Conservation (phyloP, 805 yeast species). For the Kodamaea restingae region DNA sequence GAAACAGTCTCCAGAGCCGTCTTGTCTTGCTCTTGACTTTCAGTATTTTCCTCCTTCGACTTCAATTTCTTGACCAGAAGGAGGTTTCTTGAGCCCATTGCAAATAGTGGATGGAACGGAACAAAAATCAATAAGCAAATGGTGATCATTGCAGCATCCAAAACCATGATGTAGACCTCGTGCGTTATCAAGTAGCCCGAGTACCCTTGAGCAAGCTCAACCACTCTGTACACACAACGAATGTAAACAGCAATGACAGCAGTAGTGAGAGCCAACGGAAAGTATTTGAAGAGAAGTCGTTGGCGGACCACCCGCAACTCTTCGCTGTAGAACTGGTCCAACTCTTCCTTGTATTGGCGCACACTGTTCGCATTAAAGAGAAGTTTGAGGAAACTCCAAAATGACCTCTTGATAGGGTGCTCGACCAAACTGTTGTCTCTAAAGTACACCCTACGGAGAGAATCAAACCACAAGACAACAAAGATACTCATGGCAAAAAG, state of each 20-base stretch:
- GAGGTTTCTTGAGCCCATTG: slow-evolving; percentile 26
- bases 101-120: slow-evolving; percentile 39
- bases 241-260: slow-evolving; percentile 33
- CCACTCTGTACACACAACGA: slow-evolving; percentile 34
- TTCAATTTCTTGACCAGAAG: slow-evolving; percentile 26
- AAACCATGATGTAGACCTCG: slow-evolving; percentile 35
- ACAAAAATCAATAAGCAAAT: slow-evolving; percentile 32
- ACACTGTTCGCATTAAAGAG: slow-evolving; percentile 25
- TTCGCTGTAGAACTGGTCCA: slow-evolving; percentile 31
- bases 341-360: slow-evolving; percentile 19
- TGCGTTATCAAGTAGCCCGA: slow-evolving; percentile 32
- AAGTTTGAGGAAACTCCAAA: slow-evolving; percentile 26
- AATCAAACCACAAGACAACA: slow-evolving; percentile 34
- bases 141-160: slow-evolving; percentile 38
- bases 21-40: neutral
- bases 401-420: slow-evolving; percentile 15
- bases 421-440: slow-evolving; percentile 15
- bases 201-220: slow-evolving; percentile 38
- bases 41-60: slow-evolving; percentile 19
- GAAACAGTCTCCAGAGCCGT: neutral
- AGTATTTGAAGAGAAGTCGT: slow-evolving; percentile 25
- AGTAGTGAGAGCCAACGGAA: slow-evolving; percentile 31
- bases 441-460: slow-evolving; percentile 30
- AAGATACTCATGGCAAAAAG: slow-evolving; percentile 38
- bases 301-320: slow-evolving; percentile 21